phyloP scores from a whole-genome alignment of 306 rosid genomes.

The Prunus mira region DNA sequence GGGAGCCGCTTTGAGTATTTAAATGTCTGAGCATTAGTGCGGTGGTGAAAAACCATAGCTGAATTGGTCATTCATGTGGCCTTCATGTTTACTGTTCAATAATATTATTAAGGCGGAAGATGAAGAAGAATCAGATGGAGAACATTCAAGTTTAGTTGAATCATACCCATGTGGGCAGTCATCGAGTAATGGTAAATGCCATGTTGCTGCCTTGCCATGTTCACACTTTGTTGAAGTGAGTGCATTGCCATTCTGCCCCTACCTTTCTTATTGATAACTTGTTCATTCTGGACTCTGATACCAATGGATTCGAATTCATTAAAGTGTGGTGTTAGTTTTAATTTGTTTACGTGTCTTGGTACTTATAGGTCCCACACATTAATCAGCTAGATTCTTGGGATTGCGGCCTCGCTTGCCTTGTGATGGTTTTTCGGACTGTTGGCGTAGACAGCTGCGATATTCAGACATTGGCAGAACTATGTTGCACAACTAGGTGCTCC shows the following conservation, averaged over 20 bases:
- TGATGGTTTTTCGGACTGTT: constrained; percentile 70
- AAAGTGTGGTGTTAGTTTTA: not conserved
- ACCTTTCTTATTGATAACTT: constrained; percentile 9
- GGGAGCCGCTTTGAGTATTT: constrained; percentile 14
- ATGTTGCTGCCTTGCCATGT: constrained; percentile 26
- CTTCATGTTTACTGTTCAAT: constrained; percentile 63
- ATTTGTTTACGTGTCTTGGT: constrained; percentile 19
- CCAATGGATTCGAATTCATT: not conserved
- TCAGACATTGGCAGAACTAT: constrained; percentile 58
- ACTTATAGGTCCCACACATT: constrained; percentile 77
- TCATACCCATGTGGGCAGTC: constrained; percentile 40
- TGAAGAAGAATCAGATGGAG: constrained; percentile 40
- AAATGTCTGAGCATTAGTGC: constrained; percentile 13
- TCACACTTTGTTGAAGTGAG: constrained; percentile 70
- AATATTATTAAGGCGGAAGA: constrained; percentile 59
- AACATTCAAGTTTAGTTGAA: constrained; percentile 41
- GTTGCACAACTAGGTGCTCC: constrained; percentile 74
- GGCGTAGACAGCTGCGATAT: constrained; percentile 53
- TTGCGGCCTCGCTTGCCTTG: constrained; percentile 93
- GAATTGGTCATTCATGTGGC: constrained; percentile 73
- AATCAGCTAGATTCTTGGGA: constrained; percentile 90
- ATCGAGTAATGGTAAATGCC: not conserved
- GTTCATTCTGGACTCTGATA: not conserved
- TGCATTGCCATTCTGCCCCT: constrained; percentile 20
- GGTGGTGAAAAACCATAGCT: constrained; percentile 18